Conservation (phyloP, 768 basidiomycete species). For the Hericium rajendrae region DNA sequence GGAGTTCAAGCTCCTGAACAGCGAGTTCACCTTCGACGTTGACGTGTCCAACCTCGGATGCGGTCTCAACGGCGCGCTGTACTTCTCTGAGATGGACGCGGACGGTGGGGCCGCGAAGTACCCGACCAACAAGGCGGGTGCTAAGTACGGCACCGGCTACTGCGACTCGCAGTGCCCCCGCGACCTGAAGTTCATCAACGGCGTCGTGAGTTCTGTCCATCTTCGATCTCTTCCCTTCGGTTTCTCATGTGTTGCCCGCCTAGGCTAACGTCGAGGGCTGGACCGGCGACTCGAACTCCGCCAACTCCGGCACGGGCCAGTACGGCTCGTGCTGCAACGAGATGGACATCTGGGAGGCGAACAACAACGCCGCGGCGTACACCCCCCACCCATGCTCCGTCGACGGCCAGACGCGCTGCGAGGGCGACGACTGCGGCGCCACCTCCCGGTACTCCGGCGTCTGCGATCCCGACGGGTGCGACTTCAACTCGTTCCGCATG, state of each 20-base stretch:
- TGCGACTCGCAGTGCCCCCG: slow-evolving; percentile 54
- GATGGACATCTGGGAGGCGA: slow-evolving; percentile 56
- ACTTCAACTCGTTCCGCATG: slow-evolving; percentile 56
- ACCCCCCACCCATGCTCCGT: slow-evolving; percentile 43
- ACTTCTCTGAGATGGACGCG: slow-evolving; percentile 51
- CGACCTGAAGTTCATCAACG: slow-evolving; percentile 53
- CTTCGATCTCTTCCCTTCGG: not conserved
- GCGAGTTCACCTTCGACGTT: slow-evolving; percentile 53
- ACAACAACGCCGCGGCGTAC: slow-evolving; percentile 39
- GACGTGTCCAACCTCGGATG: slow-evolving; percentile 48
- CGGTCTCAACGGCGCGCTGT: slow-evolving; percentile 53
- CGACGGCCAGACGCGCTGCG: slow-evolving; percentile 32
- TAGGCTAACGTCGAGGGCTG: slow-evolving; percentile 41
- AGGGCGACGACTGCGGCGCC: slow-evolving; percentile 26
- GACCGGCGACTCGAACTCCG: slow-evolving; percentile 25
- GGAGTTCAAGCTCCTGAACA: slow-evolving; percentile 42
- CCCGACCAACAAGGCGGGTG: slow-evolving; percentile 48
- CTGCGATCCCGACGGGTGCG: slow-evolving; percentile 49
- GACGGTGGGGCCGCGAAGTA: slow-evolving; percentile 43
- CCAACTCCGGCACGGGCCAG: slow-evolving; percentile 37
- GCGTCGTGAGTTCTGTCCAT: slow-evolving; percentile 28
- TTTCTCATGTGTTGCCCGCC: not conserved
- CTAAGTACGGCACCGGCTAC: slow-evolving; percentile 57
- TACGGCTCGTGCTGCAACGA: slow-evolving; percentile 48
- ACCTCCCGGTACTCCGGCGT: slow-evolving; percentile 29